Percentiles rank a stretch among this genome's conserved stretches.
These are phyloP conservation scores for Cladosporium sp. DNA, from an alignment of 2,329 filamentous ascomycete genomes.

Conservation along the genomic window DNA sequence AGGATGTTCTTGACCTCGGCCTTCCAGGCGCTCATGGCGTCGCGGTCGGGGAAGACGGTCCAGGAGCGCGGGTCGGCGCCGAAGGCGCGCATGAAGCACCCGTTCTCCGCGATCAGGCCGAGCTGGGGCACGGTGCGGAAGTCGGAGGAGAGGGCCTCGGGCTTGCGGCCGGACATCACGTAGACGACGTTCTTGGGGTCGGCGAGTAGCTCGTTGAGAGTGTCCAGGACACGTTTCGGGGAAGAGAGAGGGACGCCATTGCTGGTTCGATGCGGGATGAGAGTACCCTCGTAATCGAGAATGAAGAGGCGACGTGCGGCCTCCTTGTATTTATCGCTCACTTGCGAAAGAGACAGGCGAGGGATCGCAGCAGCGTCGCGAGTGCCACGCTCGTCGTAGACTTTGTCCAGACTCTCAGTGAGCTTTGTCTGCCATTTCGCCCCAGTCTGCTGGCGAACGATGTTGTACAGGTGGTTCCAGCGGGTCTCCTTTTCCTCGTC, in stretches of 20 bases:
- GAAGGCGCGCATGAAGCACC: slow-evolving; percentile 76
- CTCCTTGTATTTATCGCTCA: slow-evolving; percentile 60
- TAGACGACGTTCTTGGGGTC: slow-evolving; percentile 83
- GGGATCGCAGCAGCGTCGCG: slow-evolving; percentile 83
- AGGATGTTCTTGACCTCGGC: slow-evolving; percentile 74
- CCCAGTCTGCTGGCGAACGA: slow-evolving; percentile 76
- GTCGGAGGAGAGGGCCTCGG: slow-evolving; percentile 78
- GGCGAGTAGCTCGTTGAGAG: slow-evolving; percentile 71
- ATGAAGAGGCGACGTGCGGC: slow-evolving; percentile 72
- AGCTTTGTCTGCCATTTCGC: slow-evolving; percentile 80
- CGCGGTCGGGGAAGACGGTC: slow-evolving; percentile 69
- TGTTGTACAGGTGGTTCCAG: slow-evolving; percentile 67
- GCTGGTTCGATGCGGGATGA: slow-evolving; percentile 80
- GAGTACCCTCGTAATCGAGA: slow-evolving; percentile 87
- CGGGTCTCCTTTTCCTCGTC: slow-evolving; percentile 65
- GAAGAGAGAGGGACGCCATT: slow-evolving; percentile 80
- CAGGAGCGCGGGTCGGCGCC: slow-evolving; percentile 54
- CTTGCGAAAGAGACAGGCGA: slow-evolving; percentile 62
- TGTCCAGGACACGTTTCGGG: slow-evolving; percentile 76
- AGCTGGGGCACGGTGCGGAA: slow-evolving; percentile 79
- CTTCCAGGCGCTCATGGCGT: slow-evolving; percentile 72
- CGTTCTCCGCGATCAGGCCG: slow-evolving; percentile 90
- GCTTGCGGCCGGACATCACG: slow-evolving; percentile 83
- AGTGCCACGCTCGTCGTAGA: slow-evolving; percentile 76
- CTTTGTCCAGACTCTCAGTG: slow-evolving; percentile 61